phyloP scores from a whole-genome alignment of 306 rosid genomes.

The Inga oerstediana region DNA sequence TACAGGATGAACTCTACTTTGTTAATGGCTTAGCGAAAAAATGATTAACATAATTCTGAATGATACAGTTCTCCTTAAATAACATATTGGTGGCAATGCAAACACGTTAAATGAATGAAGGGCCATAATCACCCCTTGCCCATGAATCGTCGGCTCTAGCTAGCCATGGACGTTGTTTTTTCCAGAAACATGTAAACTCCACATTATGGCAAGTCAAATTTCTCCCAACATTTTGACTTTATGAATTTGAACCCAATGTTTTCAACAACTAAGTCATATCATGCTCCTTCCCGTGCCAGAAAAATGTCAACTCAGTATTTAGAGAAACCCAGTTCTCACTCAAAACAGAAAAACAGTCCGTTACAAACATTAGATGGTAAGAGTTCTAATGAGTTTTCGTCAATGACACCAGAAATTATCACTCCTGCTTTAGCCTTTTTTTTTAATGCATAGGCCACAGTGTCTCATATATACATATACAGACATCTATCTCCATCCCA shows the following conservation, averaged over 20 bases:
- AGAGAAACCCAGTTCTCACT: too few relatives aligned
- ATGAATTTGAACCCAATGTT: background rate
- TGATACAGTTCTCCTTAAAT: background rate
- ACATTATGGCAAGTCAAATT: background rate
- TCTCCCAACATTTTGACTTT: background rate
- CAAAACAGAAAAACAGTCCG: too few relatives aligned
- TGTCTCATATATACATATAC: background rate
- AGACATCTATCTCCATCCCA: background rate
- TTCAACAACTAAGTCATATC: background rate
- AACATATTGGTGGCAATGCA: background rate
- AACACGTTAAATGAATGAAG: background rate
- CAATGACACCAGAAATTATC: constrained; percentile 15
- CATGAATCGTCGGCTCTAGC: background rate
- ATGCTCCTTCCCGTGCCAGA: too few relatives aligned
- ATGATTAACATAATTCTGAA: background rate
- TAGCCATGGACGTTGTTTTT: background rate
- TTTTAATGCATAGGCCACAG: background rate
- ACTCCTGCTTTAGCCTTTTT: background rate
- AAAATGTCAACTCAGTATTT: too few relatives aligned
- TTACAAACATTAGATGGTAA: background rate
- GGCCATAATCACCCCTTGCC: background rate
- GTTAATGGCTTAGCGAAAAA: too few relatives aligned
- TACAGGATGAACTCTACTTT: too few relatives aligned
- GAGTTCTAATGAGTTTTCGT: background rate
- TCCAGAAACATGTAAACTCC: background rate